phyloP scores from a whole-genome alignment of 2,329 filamentous ascomycete species.

The Hymenoscyphus occultus region DNA sequence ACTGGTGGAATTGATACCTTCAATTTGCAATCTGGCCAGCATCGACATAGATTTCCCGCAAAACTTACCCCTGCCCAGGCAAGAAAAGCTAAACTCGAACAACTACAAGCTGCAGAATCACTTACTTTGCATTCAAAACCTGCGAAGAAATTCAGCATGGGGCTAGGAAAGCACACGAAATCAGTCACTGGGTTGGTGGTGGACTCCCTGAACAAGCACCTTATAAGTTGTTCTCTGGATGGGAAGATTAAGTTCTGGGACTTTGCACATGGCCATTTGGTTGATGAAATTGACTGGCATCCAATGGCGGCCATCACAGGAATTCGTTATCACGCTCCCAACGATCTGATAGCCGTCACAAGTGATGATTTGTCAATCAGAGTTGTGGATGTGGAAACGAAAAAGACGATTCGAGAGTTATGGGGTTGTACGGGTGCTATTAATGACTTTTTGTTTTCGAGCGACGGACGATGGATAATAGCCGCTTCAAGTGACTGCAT shows the following conservation, averaged over 20 bases:
- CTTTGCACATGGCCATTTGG: constrained; percentile 75
- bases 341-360: constrained; percentile 81
- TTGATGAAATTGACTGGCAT: constrained; percentile 81
- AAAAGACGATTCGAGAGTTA: constrained; percentile 87
- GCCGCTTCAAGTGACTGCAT: constrained; percentile 78
- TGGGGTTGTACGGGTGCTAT: constrained; percentile 74
- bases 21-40: constrained; percentile 89
- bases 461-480: constrained; percentile 90
- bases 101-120: constrained; percentile 43
- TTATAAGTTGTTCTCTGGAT: constrained; percentile 85
- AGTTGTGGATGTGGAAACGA: constrained; percentile 86
- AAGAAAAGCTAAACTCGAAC: constrained; percentile 67
- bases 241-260: constrained; percentile 98
- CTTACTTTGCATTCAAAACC: constrained; percentile 21
- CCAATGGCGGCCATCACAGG: constrained; percentile 72
- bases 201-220: constrained; percentile 80
- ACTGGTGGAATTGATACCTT: constrained; percentile 88
- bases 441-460: constrained; percentile 85
- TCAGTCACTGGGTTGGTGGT: constrained; percentile 83
- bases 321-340: constrained; percentile 77
- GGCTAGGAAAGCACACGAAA: constrained; percentile 72
- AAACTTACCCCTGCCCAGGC: constrained; percentile 74
- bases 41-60: constrained; percentile 84
- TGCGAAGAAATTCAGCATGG: constrained; percentile 34
- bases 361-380: constrained; percentile 88